Evolutionary conservation across 441 rosid genomes (phyloP), one percentile per base, ranked within the genome.

Genomic region (Daphne laureola): DNA sequence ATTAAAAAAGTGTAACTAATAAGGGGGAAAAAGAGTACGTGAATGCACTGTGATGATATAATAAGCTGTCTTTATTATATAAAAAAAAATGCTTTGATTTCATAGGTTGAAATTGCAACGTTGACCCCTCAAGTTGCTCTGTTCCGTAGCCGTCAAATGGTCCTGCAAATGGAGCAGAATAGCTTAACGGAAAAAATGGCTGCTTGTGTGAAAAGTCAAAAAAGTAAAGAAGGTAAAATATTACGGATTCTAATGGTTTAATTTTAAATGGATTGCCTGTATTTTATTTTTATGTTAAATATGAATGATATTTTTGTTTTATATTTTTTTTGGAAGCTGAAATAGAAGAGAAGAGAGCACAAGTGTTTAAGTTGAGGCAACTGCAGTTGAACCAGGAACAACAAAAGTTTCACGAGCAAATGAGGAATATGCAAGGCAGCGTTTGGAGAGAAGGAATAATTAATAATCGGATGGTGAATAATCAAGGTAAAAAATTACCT

Each of bases 111-210:
- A 17, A 47, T 67, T 31, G 67, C 67, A 14, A 5, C 1, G 21
- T 68, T 73, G 14, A 12, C 51, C 4, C 69, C 73, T 51, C 69
- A 70, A 48, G 51, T 76, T 16, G 21, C 59, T 26, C 7, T 18
- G 1, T 38, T 61, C 4, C 54, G n/a, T 45, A 46, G 57, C 44
- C 53, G 60, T 0, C 51, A 69, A 13, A 38, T 23, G 2, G 17
- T 13, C 2, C 23, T 73, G 41, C 12, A 53, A 45, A 59, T 52
- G 57, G 81, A 76, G 65, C 36, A 59, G 0, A 25, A 23, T 0
- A 27, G 17, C 21, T 25, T 76, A 49, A 58, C 23, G 16, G 40
- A 64, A 47, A 48, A 26, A 26, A 1, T 72, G 4, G n/a, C 38
- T 36, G 54, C 54, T 55, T 57, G 17, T 31, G 12, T 58, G 38